Conservation (phyloP, 202 grass and related monocot species). For the Carex arenaria region DNA sequence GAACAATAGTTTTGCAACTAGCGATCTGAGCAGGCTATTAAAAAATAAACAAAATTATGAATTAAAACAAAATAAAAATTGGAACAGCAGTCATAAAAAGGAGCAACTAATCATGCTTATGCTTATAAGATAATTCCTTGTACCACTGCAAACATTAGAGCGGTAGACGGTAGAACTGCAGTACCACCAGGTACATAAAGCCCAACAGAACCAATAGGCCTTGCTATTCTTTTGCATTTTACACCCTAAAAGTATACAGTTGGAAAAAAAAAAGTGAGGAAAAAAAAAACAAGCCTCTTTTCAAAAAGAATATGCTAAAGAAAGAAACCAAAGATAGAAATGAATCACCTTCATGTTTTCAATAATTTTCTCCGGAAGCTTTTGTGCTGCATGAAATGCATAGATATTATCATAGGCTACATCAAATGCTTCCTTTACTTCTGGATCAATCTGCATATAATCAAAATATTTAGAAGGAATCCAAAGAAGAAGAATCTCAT, state of each 20-base stretch:
- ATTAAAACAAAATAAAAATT: background rate
- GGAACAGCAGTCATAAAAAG: background rate
- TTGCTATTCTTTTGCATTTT: conserved; percentile 90
- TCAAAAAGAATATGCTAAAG: background rate
- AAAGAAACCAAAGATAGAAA: conserved; percentile 25
- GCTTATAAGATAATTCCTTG: background rate
- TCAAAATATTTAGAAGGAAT: conserved; percentile 6
- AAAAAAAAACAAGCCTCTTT: background rate
- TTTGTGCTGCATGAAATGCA: conserved; percentile 89
- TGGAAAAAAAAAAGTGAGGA: conserved; percentile 11
- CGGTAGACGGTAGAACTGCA: conserved; percentile 90
- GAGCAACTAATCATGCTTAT: background rate
- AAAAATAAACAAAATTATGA: conserved; percentile 25
- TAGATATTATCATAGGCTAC: conserved; percentile 96
- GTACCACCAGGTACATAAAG: conserved; percentile 98
- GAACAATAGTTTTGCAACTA: conserved; percentile 84
- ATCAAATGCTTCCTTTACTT: conserved; percentile 81
- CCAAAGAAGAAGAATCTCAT: background rate
- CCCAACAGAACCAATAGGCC: conserved; percentile 78
- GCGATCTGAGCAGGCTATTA: conserved; percentile 92
- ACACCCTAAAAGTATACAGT: conserved; percentile 52
- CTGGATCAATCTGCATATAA: conserved; percentile 75
- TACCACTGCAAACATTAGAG: conserved; percentile 97
- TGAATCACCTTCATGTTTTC: conserved; percentile 83
- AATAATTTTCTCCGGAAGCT: conserved; percentile 58